Percentiles rank a stretch among this genome's conserved stretches.
These are phyloP conservation scores for Colletotrichum sp. DNA, from an alignment of 2,329 filamentous ascomycete genomes.

Conservation along the genomic window DNA sequence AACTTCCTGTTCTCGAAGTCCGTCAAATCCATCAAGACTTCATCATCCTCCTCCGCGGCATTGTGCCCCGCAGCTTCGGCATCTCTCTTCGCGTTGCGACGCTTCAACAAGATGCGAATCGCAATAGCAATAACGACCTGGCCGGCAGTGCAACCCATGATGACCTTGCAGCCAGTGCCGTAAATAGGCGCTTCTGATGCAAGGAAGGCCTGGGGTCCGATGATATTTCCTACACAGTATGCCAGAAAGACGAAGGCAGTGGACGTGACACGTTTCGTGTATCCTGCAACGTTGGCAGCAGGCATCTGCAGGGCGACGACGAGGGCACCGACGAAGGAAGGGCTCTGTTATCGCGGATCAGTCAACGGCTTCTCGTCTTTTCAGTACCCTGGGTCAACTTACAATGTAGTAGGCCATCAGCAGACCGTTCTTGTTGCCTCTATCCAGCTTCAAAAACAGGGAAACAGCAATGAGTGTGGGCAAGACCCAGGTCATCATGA, in stretches of 20 bases:
- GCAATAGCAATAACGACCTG: constrained; percentile 40
- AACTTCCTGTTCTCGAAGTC: constrained; percentile 35
- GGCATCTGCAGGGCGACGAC: constrained; percentile 59
- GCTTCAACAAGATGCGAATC: constrained; percentile 38
- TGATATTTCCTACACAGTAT: constrained; percentile 43
- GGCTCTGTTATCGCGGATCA: too few relatives aligned
- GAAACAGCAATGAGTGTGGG: constrained; percentile 42
- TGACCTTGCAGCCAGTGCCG: constrained; percentile 54
- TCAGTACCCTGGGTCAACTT: too few relatives aligned
- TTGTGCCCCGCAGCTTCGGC: constrained; percentile 37
- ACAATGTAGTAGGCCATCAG: constrained; percentile 47
- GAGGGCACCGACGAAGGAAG: constrained; percentile 46
- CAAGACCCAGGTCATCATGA: constrained; percentile 57
- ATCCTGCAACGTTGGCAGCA: constrained; percentile 50
- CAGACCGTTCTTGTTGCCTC: constrained; percentile 34
- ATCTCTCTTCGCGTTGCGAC: constrained; percentile 43
- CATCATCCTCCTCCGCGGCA: constrained; percentile 34
- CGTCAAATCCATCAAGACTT: constrained; percentile 33
- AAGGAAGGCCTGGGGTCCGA: constrained; percentile 42
- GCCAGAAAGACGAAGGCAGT: constrained; percentile 51
- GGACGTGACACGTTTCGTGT: constrained; percentile 50
- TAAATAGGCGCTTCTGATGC: constrained; percentile 45
- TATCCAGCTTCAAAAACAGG: constrained; percentile 48
- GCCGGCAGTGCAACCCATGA: constrained; percentile 48
- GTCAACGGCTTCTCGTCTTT: too few relatives aligned